Evolutionary conservation across 1,139 yeast species (phyloP), one percentile per base, ranked within the genome.

Genomic region (Kodamaea derodonti): DNA sequence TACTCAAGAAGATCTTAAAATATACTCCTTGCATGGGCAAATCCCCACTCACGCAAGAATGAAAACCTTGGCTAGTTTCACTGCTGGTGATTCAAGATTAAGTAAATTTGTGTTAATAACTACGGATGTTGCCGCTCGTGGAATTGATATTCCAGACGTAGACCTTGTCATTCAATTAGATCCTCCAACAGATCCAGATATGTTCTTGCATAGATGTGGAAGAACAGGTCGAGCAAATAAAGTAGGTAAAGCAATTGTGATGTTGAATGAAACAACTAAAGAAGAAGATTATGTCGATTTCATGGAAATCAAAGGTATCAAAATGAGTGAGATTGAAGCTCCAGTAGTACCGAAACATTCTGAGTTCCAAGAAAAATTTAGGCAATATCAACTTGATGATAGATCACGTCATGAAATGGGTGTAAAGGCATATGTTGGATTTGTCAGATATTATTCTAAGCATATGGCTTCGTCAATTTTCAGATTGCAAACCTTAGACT

Each of bases 211-310:
- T 58, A 72, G 97, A 52, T 84, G 92, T 36, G 98, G 98, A 34
- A 79, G 98, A 59, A 92, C 98, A 1, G 98, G 97, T 23, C 75
- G 98, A 54, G 96, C 96, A 1, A 88, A 88, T 39, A 79, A 78
- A 43, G 74, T 72, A 4, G 97, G 97, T 2, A 75, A 73, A 39
- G 95, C 95, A 0, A 68, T 88, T 4, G 78, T 84, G 1, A 72
- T 88, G 62, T 60, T 90, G 32, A 81, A 72, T 43, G 69, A 70
- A 38, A 84, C 88, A 3, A 50, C 56, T 16, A 72, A 86, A 40
- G 98, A 94, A 53, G 84, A 80, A 46, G 94, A 83, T 37, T 92
- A 78, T 52, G 69, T 88, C 14, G 87, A 81, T 18, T 87, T 92
- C 48, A 72, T 94, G 80, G 69, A 69, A 27, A 92, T 92, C 2